Conservation (phyloP, 2,329 filamentous ascomycete species). For the Purpureocillium takamizusanense region DNA sequence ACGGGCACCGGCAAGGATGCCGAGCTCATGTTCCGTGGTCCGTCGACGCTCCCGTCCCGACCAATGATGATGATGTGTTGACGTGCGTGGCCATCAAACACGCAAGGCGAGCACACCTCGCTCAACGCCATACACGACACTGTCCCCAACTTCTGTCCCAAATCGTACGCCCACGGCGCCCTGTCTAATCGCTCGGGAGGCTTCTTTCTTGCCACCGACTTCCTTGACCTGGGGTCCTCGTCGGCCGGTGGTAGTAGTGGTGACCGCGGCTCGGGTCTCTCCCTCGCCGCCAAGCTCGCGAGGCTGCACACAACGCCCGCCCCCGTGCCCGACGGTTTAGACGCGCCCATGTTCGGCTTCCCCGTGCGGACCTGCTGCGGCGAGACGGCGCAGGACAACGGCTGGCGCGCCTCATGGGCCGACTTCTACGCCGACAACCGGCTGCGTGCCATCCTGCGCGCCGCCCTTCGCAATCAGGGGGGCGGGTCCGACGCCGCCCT, state of each 20-base stretch:
- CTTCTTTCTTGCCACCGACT: slow-evolving; percentile 66
- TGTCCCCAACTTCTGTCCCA: slow-evolving; percentile 69
- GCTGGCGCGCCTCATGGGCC: slow-evolving; percentile 65
- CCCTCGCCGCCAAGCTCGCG: slow-evolving; percentile 68
- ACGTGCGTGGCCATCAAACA: background rate
- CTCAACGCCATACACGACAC: slow-evolving; percentile 69
- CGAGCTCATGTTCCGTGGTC: slow-evolving; percentile 62
- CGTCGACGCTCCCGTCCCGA: slow-evolving; percentile 5
- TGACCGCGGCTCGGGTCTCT: slow-evolving; percentile 36
- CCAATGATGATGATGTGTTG: background rate
- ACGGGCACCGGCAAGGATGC: slow-evolving; percentile 51
- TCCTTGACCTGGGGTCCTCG: slow-evolving; percentile 54
- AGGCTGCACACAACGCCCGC: slow-evolving; percentile 69
- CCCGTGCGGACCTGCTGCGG: slow-evolving; percentile 81
- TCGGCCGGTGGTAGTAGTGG: slow-evolving; percentile 11
- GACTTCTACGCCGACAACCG: slow-evolving; percentile 77
- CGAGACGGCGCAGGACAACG: slow-evolving; percentile 73
- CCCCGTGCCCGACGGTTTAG: slow-evolving; percentile 50
- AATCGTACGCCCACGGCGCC: slow-evolving; percentile 62
- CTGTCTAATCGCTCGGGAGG: slow-evolving; percentile 38
- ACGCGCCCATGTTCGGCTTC: slow-evolving; percentile 68
- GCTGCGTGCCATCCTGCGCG: slow-evolving; percentile 53
- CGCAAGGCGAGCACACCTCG: slow-evolving; percentile 67
- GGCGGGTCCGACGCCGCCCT: slow-evolving; percentile 56
- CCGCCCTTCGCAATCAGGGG: slow-evolving; percentile 47